Evolutionary conservation across 192 early-diverging fungal species (phyloP).

Genomic region (Dissophora ornata): DNA sequence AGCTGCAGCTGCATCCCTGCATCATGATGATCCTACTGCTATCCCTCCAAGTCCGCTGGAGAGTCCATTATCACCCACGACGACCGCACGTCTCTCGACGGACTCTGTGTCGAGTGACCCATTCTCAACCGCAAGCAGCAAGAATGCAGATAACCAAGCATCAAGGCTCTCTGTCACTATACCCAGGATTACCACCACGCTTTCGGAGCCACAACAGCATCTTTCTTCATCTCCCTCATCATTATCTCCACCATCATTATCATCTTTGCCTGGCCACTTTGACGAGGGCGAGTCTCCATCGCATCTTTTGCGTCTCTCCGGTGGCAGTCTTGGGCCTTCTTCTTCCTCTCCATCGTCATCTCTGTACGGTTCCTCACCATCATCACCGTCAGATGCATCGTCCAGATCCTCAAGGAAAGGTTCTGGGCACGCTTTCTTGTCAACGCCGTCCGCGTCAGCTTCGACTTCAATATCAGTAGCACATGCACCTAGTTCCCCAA

Average conservation of each 20-base stretch:
- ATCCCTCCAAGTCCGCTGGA: neutral
- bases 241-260: neutral
- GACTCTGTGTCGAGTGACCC: neutral
- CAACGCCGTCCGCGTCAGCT: no score
- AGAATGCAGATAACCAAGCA: no score
- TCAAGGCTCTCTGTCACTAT: constrained; percentile 17
- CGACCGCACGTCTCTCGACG: neutral
- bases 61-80: neutral
- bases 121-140: neutral
- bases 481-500: neutral
- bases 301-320: neutral
- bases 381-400: neutral
- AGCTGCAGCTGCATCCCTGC: no score
- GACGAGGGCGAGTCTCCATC: constrained; percentile 17
- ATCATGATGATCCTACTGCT: no score
- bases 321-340: neutral
- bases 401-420: neutral
- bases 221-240: neutral
- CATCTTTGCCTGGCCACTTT: neutral
- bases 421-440: constrained; percentile 15
- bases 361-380: neutral
- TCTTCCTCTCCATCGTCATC: constrained; percentile 4
- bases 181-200: constrained; percentile 21
- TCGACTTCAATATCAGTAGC: no score
- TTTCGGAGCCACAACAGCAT: neutral